Evolutionary conservation across 371 early-diverging fungal species (phyloP).

Genomic region (Mortierella sp.): DNA sequence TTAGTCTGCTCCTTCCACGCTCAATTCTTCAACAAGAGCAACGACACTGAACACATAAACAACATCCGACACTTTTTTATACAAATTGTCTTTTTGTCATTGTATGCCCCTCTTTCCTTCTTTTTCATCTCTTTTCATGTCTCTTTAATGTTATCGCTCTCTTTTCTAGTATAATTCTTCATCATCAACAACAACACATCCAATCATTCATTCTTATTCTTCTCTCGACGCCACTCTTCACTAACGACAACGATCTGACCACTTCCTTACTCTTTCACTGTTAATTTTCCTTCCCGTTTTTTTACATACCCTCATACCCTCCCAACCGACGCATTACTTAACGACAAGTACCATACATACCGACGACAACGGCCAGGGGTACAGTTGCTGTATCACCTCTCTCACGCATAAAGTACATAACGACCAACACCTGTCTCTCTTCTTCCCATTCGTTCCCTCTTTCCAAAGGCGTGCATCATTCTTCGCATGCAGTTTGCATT

Average conservation of each 20-base stretch:
- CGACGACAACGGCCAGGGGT: slow-evolving; percentile 11
- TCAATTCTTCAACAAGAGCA: too few relatives aligned
- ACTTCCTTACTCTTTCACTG: neutral
- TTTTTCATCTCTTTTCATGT: neutral
- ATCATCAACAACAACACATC: neutral
- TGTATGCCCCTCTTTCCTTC: too few relatives aligned
- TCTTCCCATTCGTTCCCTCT: neutral
- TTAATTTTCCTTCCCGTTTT: neutral
- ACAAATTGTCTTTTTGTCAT: too few relatives aligned
- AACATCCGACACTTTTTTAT: too few relatives aligned
- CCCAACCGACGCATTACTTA: neutral
- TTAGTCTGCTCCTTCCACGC: too few relatives aligned
- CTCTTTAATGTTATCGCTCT: neutral
- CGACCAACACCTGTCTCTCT: neutral
- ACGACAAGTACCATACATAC: neutral
- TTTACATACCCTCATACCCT: neutral
- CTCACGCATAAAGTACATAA: neutral
- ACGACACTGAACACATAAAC: too few relatives aligned
- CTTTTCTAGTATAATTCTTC: too few relatives aligned
- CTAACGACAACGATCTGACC: too few relatives aligned
- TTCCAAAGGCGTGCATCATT: neutral
- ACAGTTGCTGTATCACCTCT: neutral
- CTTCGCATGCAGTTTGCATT: neutral
- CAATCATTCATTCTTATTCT: neutral
- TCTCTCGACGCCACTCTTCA: too few relatives aligned